A percentile compares a stretch with the other conserved stretches of the same genome.
Conservation (phyloP, 345 rosid species). For the Eucalyptus brandiana region DNA sequence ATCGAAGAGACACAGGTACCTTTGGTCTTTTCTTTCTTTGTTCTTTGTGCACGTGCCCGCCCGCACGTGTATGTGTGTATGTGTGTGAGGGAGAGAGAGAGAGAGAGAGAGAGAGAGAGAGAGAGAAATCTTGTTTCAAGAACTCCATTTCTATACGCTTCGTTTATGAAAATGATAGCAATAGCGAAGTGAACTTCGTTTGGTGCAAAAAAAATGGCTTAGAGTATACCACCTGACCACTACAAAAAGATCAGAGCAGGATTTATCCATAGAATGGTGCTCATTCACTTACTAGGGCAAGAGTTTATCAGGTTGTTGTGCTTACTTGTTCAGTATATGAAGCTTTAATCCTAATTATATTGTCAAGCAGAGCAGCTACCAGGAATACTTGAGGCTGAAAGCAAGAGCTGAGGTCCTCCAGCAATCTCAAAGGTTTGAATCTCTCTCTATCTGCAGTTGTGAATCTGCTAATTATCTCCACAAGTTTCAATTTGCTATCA, state of each 20-base stretch:
- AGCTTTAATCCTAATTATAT: neutral
- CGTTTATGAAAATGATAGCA: neutral
- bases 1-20: slow-evolving; percentile 22
- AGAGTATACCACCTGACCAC: neutral
- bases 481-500: neutral
- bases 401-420: slow-evolving; percentile 44
- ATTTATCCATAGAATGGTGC: neutral
- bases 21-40: neutral
- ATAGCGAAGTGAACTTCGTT: neutral
- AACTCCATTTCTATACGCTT: neutral
- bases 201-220: neutral
- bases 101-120: neutral
- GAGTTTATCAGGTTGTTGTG: neutral
- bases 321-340: neutral
- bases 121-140: neutral
- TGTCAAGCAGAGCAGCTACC: slow-evolving; percentile 30
- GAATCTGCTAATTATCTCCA: neutral
- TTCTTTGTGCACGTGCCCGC: neutral
- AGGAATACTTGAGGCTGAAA: slow-evolving; percentile 47
- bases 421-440: slow-evolving; percentile 28
- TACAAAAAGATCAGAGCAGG: neutral
- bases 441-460: neutral
- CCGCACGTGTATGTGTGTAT: neutral
- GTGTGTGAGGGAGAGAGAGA: neutral
- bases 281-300: neutral